Base-by-base conservation (phyloP, 129 eudicot genomes). In the Heracleum sosnowskyi region DNA sequence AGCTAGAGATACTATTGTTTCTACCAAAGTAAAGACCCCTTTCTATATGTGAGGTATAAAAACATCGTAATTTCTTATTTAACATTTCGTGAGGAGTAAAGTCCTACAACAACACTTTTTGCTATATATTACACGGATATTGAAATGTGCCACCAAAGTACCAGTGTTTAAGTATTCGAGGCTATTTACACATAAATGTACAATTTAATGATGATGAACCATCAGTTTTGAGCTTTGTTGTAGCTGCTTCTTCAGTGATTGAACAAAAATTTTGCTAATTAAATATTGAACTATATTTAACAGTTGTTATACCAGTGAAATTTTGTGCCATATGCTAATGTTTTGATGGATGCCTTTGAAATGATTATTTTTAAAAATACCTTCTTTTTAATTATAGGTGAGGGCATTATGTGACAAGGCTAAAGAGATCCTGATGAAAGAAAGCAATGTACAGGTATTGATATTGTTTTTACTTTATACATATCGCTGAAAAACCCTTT, bases 381-480 rank as follows among this genome's bases (percentile, higher is more conserved):
- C 47, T 70, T 70, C 45, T 72, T 69, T 82, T 77, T 82, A 55
- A 79, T 74, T 85, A 86, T 76, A 91, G 97, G 92, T 77, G 44
- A 89, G 92, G 83, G 81, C 79, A 26, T 73, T 92, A 74, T 88
- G 97, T 76, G 97, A 90, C 74, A 92, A 92, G 81, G 96, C 96
- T 26, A 92, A 92, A 69, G 97, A 92, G 90, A 87, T 92, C 68
- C 82, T 90, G 76, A 89, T 88, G 86, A 88, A 88, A 69, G 98
- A 93, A 85, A 89, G 78, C 44, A 73, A 73, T 73, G 76, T 73
- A 4, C 76, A 73, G 76, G 76, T 73, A 70, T 39, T 70, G 44
- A 34, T 69, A 36, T 73, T 41, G 45, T 73, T 11, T n/a, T 11
- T 70, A 36, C 24, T 35, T 12, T 37, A 7, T 7, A 16, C 5